Base-by-base conservation (phyloP, 1,284 basidiomycete genomes). In the Cutaneotrichosporon spelunceum region DNA sequence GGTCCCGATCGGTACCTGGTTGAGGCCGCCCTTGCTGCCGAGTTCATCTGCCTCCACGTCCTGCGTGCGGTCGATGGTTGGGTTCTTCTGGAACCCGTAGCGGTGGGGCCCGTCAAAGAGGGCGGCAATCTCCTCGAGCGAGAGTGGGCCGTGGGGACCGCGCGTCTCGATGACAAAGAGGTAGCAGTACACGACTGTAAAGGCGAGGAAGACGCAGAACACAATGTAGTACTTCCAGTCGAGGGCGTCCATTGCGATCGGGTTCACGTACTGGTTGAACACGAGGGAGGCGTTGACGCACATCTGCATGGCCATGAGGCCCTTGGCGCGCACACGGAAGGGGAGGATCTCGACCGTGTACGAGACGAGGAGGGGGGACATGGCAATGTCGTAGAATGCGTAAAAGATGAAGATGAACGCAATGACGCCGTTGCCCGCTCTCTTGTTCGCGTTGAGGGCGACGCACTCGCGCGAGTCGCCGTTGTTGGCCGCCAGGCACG, bases 271-370 rank as follows among this genome's bases (percentile, higher is more conserved):
- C 61, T 78, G 75, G 68, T 78, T 75, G 65, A 74, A 65, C 50
- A 72, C 70, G 42, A 77, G 71, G 4, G 74, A 69, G 36, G 68
- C 67, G 67, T 75, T 74, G 66, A 78, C 75, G 39, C 66, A 63
- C 45, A 77, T 66, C 49, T 72, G 66, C 65, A 74, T 67, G 64
- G 90, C 73, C 66, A 83, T 88, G 80, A 90, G 85, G 60, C 88
- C 88, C 81, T 90, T 90, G 53, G 89, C 87, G 72, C 89, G 87
- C 57, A 90, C 58, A 24, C 61, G 45, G 65, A 66, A 71, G n/a
- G 68, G 68, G 3, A 68, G 60, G 42, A 66, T 62, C 29, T 67
- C 66, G 36, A 67, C 66, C n/a, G 59, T 60, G 63, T 64, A 64
- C 45, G 58, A 57, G 21, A 64, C 58, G 9, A 67, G 57, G 4